phyloP scores from a whole-genome alignment of 108 stramenopile genomes.

The Licmophora abbreviata region DNA sequence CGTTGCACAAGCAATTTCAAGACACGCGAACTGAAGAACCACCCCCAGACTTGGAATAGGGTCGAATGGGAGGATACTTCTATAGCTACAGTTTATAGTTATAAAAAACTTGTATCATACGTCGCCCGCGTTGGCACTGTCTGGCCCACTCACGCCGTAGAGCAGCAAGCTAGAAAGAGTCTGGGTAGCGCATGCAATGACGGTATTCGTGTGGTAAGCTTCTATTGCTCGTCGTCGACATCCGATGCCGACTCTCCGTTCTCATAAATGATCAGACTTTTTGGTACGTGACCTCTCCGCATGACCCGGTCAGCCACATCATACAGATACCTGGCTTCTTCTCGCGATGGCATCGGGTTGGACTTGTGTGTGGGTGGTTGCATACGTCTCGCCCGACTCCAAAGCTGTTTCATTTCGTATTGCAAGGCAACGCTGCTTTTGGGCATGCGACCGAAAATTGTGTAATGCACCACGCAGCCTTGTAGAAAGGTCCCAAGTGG shows the following conservation, averaged over 20 bases:
- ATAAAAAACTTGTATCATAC: too few species aligned
- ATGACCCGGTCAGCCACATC: constrained; percentile 32
- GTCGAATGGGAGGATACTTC: too few species aligned
- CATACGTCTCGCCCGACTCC: constrained; percentile 28
- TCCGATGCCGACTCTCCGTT: too few species aligned
- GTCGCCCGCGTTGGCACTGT: too few species aligned
- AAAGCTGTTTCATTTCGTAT: constrained; percentile 15
- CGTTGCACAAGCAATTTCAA: background rate
- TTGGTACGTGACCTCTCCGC: background rate
- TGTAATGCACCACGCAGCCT: constrained; percentile 34
- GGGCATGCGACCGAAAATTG: constrained; percentile 38
- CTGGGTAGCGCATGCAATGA: too few species aligned
- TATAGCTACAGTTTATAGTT: too few species aligned
- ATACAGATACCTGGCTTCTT: constrained; percentile 27
- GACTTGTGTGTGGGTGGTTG: constrained; percentile 8
- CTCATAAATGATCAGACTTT: background rate
- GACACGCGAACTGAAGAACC: background rate
- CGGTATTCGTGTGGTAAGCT: too few species aligned
- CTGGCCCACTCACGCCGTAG: too few species aligned
- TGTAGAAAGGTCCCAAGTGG: constrained; percentile 35
- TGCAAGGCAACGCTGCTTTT: constrained; percentile 13
- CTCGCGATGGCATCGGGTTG: constrained; percentile 24
- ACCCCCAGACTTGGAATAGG: too few species aligned
- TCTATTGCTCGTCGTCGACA: too few species aligned
- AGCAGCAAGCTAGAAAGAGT: too few species aligned